Percentiles rank a stretch among this genome's conserved stretches.
Evolutionary conservation across 768 basidiomycete genomes (phyloP).

Genomic region (Mycena crocata): DNA sequence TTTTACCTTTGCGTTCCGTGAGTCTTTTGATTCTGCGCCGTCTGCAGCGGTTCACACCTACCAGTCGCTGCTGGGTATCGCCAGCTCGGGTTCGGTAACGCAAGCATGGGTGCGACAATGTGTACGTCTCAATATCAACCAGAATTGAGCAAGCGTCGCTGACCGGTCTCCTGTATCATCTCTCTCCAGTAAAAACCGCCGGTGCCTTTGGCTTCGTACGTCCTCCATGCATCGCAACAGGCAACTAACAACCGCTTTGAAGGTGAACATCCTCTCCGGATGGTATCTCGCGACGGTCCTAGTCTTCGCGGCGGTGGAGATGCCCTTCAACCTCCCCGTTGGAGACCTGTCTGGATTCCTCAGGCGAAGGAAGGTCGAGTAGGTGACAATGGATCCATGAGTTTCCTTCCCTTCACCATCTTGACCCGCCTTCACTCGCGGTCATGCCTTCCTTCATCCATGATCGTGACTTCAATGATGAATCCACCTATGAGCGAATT

Average conservation of each 20-base stretch:
- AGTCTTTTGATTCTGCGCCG: background rate
- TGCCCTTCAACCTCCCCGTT: conserved; percentile 27
- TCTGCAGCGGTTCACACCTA: background rate
- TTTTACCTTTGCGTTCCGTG: conserved; percentile 23
- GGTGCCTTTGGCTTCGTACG: conserved; percentile 30
- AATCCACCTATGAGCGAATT: too few species aligned
- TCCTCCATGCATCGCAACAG: background rate
- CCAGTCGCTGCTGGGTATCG: conserved; percentile 17
- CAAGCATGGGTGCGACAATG: conserved; percentile 1
- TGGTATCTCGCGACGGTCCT: conserved; percentile 31
- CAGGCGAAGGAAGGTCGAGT: conserved; percentile 4
- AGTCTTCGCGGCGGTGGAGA: conserved; percentile 29
- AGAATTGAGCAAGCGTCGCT: background rate
- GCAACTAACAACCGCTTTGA: background rate
- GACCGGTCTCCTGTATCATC: background rate
- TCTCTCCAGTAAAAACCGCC: conserved; percentile 20
- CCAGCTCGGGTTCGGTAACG: conserved; percentile 18
- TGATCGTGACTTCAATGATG: too few species aligned
- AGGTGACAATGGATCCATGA: background rate
- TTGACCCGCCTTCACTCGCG: background rate
- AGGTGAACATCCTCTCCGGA: conserved; percentile 23
- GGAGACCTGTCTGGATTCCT: conserved; percentile 31
- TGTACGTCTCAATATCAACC: conserved; percentile 2
- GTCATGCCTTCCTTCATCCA: too few species aligned
- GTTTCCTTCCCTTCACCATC: background rate